Evolutionary conservation across 805 yeast genomes (phyloP).

Genomic region (Wickerhamomyces sydowiorum): DNA sequence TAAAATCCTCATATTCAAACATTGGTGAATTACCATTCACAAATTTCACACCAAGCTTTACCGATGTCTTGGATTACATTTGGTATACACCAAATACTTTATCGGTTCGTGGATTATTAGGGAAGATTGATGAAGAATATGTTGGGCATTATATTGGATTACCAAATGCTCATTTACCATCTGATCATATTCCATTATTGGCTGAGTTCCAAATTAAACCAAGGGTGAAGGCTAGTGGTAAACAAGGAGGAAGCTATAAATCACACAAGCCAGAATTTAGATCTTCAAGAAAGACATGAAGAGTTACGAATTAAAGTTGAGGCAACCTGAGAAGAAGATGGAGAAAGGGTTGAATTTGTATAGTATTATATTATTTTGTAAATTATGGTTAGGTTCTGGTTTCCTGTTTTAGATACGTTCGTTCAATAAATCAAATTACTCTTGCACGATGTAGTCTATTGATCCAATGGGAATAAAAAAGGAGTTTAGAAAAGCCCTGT

Average conservation of each 20-base stretch:
- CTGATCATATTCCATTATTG: conserved; percentile 82
- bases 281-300: conserved; percentile 12
- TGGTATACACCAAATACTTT: conserved; percentile 88
- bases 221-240: conserved; percentile 22
- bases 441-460: no score
- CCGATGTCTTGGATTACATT: conserved; percentile 89
- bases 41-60: conserved; percentile 88
- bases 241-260: neutral
- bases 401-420: no score
- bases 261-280: conserved; percentile 1
- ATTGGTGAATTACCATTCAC: conserved; percentile 93
- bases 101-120: conserved; percentile 80
- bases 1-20: conserved; percentile 79
- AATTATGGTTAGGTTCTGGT: no score
- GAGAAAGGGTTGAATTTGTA: no score
- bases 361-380: no score
- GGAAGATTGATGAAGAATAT: conserved; percentile 77
- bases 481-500: no score
- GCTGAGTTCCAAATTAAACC: conserved; percentile 63
- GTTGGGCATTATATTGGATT: conserved; percentile 76
- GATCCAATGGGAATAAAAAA: no score
- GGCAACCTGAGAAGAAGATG: no score
- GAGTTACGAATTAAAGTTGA: no score
- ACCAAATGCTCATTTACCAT: conserved; percentile 90
- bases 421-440: no score